Evolutionary conservation across 257 asterid genomes (phyloP).

Genomic region (Handroanthus guayacan): DNA sequence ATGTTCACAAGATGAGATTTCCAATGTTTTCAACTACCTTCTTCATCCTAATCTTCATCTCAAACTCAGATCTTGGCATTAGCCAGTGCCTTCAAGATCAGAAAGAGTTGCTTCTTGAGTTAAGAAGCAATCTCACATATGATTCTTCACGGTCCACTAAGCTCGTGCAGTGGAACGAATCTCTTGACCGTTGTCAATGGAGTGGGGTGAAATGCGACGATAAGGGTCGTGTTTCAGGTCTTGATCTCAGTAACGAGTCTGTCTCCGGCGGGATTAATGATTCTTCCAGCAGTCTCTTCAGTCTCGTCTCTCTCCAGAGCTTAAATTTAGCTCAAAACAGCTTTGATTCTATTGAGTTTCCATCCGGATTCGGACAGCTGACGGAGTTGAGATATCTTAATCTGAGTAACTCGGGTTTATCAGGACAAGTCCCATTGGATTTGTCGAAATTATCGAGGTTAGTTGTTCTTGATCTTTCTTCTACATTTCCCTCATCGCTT

Average conservation of each 20-base stretch:
- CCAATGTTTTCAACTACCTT: slow-evolving; percentile 23
- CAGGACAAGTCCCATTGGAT: slow-evolving; percentile 49
- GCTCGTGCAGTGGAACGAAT: slow-evolving; percentile 55
- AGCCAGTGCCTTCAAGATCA: slow-evolving; percentile 48
- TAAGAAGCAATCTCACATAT: slow-evolving; percentile 50
- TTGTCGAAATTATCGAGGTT: slow-evolving; percentile 48
- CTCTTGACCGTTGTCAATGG: slow-evolving; percentile 61
- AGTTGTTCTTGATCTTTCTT: slow-evolving; percentile 52
- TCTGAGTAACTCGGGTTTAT: slow-evolving; percentile 49
- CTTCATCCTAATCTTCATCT: slow-evolving; percentile 26
- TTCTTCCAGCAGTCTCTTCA: slow-evolving; percentile 39
- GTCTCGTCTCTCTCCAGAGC: slow-evolving; percentile 44
- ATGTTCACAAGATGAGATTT: slow-evolving; percentile 33
- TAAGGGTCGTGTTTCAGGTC: slow-evolving; percentile 47
- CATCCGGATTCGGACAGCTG: slow-evolving; percentile 45
- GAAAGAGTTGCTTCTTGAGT: slow-evolving; percentile 49
- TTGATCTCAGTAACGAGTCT: slow-evolving; percentile 58
- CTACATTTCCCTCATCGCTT: slow-evolving; percentile 2
- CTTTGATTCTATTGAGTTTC: slow-evolving; percentile 36
- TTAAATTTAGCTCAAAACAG: slow-evolving; percentile 49
- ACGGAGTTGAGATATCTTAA: slow-evolving; percentile 47
- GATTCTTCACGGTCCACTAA: slow-evolving; percentile 61
- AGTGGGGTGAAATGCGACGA: slow-evolving; percentile 56
- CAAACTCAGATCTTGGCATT: slow-evolving; percentile 21
- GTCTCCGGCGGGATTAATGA: slow-evolving; percentile 29